These are phyloP conservation scores for Chromera velia DNA, from an alignment of 73 alveolate genomes.

Conservation along the genomic window DNA sequence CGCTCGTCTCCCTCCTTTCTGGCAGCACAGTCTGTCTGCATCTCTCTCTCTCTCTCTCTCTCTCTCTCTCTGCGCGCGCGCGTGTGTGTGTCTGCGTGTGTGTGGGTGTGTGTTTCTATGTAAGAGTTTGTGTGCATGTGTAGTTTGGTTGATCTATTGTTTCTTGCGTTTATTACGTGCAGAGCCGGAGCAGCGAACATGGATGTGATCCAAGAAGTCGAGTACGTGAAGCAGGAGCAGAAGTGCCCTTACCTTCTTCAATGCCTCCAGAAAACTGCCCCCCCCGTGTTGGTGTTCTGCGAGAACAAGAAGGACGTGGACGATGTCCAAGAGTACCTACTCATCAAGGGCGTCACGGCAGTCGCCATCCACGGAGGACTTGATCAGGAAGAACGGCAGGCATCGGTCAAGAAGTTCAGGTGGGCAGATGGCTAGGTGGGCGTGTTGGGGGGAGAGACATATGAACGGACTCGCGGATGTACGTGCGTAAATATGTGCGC, in stretches of 20 bases:
- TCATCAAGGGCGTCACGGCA: constrained; percentile 42
- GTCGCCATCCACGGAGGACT: constrained; percentile 48
- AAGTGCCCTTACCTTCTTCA: constrained; percentile 40
- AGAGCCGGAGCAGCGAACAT: constrained; percentile 47
- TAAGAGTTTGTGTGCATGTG: too few relatives aligned
- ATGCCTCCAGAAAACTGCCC: constrained; percentile 50
- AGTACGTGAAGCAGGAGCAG: constrained; percentile 46
- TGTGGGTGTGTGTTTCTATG: background rate
- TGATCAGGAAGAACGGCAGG: constrained; percentile 43
- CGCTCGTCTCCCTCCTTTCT: too few relatives aligned
- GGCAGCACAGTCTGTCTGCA: too few relatives aligned
- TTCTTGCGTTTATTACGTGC: too few relatives aligned
- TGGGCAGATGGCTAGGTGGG: too few relatives aligned
- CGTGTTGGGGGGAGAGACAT: too few relatives aligned
- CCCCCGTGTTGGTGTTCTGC: constrained; percentile 51
- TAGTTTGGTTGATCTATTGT: too few relatives aligned
- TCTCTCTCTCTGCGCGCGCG: background rate
- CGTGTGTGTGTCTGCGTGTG: background rate
- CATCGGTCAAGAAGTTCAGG: constrained; percentile 35
- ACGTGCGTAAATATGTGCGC: too few relatives aligned
- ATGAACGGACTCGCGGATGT: too few relatives aligned
- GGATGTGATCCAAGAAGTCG: constrained; percentile 50
- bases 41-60: too few relatives aligned
- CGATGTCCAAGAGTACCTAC: constrained; percentile 46
- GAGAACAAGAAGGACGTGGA: constrained; percentile 54